Conservation (phyloP, 1,284 basidiomycete genomes). For the Moniliophthora roreri region DNA sequence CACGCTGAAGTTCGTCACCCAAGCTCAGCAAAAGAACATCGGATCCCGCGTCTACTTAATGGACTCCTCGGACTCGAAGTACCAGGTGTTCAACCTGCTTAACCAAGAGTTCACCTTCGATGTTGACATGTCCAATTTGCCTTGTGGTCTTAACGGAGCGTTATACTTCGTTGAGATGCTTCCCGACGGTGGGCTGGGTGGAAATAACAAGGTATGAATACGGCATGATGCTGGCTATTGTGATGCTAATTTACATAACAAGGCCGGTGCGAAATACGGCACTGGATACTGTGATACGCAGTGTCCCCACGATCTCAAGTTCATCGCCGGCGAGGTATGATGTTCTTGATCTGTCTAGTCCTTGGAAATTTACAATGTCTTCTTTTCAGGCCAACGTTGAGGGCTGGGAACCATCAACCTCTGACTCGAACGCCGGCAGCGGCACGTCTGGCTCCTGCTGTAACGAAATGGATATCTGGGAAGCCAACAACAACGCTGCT, state of each 20-base stretch:
- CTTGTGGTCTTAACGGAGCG: conserved; percentile 57
- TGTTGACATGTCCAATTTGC: conserved; percentile 53
- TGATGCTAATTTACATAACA: no score
- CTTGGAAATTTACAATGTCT: no score
- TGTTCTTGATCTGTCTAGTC: not conserved
- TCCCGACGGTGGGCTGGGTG: conserved; percentile 50
- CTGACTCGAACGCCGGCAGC: conserved; percentile 28
- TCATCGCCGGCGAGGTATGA: conserved; percentile 51
- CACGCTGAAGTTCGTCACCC: conserved; percentile 51
- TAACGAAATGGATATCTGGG: conserved; percentile 60
- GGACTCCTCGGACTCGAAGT: conserved; percentile 34
- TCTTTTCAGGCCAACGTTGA: conserved; percentile 41
- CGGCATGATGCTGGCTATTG: no score
- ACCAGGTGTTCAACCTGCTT: conserved; percentile 51
- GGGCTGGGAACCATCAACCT: conserved; percentile 36
- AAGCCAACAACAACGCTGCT: conserved; percentile 50
- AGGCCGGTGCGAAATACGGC: no score
- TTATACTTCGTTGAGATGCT: conserved; percentile 49
- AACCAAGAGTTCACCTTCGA: conserved; percentile 48
- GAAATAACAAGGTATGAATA: conserved; percentile 59
- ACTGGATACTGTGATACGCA: conserved; percentile 61
- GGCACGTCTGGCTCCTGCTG: conserved; percentile 53
- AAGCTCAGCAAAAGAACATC: conserved; percentile 32
- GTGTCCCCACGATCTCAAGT: conserved; percentile 57
- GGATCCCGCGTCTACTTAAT: conserved; percentile 57